Conservation (phyloP, 1,139 yeast species). For the Eremothecium cymbalariae region DNA sequence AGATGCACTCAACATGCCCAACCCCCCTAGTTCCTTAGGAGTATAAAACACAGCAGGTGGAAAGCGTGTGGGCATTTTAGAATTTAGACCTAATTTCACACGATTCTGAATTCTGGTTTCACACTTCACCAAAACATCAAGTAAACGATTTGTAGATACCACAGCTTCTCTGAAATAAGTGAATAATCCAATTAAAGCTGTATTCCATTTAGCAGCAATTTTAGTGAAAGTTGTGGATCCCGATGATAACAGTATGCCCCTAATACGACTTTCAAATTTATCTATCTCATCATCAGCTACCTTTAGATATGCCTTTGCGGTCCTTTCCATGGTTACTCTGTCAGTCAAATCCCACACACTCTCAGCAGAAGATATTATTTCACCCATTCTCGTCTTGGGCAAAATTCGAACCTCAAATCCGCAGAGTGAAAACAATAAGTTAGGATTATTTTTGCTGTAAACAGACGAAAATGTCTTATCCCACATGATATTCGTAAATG, state of each 20-base stretch:
- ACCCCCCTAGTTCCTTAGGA: constrained; percentile 93
- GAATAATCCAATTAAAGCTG: constrained; percentile 77
- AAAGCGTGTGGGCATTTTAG: constrained; percentile 97
- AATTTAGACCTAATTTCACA: constrained; percentile 89
- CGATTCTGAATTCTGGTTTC: constrained; percentile 92
- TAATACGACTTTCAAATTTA: constrained; percentile 70
- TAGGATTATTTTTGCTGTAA: constrained; percentile 84
- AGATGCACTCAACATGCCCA: constrained; percentile 96
- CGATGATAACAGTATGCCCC: constrained; percentile 89
- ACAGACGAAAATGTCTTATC: constrained; percentile 77
- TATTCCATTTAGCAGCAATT: constrained; percentile 94
- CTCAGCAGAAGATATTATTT: constrained; percentile 47
- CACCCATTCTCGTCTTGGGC: constrained; percentile 61
- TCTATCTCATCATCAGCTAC: constrained; percentile 77
- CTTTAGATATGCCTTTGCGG: constrained; percentile 81
- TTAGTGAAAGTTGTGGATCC: constrained; percentile 95
- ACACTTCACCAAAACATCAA: constrained; percentile 79
- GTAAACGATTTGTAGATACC: constrained; percentile 66
- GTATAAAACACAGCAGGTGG: constrained; percentile 99
- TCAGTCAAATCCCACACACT: constrained; percentile 89
- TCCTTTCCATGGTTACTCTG: constrained; percentile 67
- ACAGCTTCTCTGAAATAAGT: constrained; percentile 92
- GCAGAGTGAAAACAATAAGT: constrained; percentile 79
- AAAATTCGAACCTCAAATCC: constrained; percentile 89
- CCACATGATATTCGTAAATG: constrained; percentile 72